Percentiles rank a stretch among this genome's conserved stretches.
Evolutionary conservation across 257 asterid genomes (phyloP).

Genomic region (Solanum virginianum): DNA sequence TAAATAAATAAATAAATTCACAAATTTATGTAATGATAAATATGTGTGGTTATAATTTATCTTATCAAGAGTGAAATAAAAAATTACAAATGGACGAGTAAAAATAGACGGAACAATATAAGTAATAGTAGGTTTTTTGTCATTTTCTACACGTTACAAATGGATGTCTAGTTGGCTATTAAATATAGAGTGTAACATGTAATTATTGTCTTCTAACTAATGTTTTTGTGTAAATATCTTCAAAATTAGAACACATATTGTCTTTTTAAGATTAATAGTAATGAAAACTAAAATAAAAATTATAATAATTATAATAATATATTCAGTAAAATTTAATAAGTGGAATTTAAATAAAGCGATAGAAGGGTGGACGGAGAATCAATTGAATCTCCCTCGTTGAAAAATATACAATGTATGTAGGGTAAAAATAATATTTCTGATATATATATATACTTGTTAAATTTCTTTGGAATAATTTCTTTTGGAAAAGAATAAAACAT

Average conservation of each 20-base stretch:
- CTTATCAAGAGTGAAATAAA: neutral
- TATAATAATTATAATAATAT: neutral
- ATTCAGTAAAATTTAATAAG: neutral
- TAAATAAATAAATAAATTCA: neutral
- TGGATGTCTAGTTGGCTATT: neutral
- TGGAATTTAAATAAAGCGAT: accelerated
- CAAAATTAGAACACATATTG: neutral
- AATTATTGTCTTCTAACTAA: neutral
- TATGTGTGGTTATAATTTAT: neutral
- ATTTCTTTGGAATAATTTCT: neutral
- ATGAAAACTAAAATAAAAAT: no score
- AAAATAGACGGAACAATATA: neutral
- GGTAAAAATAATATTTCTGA: neutral
- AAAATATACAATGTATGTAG: neutral
- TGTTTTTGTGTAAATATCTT: neutral
- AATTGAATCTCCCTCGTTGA: neutral
- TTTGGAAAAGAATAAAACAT: no score
- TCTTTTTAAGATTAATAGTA: neutral
- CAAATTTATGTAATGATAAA: neutral
- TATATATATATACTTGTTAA: neutral
- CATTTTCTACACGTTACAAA: neutral
- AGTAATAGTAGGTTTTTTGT: neutral
- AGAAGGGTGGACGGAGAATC: neutral
- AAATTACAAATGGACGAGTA: neutral
- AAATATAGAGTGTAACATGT: neutral